These are phyloP conservation scores for Vickermania spadyakhi DNA, from an alignment of 208 protist genomes.

Conservation along the genomic window DNA sequence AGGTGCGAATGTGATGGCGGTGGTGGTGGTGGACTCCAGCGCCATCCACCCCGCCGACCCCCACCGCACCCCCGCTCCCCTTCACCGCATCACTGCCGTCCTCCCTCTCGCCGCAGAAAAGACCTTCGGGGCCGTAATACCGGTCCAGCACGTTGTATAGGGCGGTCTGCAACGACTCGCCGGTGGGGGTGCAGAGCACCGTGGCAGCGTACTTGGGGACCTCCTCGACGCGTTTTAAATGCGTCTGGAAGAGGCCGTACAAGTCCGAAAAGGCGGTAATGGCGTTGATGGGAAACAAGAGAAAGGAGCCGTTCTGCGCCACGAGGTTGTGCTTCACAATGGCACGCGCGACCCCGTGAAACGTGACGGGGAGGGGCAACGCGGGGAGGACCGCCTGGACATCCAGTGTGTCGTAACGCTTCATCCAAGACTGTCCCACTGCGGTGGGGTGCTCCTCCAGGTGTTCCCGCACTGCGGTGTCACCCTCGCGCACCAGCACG, in stretches of 20 bases:
- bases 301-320: slow-evolving; percentile 41
- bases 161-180: slow-evolving; percentile 28
- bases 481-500: slow-evolving; percentile 52
- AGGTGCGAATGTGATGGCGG: not conserved
- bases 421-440: slow-evolving; percentile 51
- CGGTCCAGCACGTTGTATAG: slow-evolving; percentile 57
- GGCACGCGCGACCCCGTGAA: slow-evolving; percentile 47
- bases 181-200: slow-evolving; percentile 59
- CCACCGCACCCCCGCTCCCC: not conserved
- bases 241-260: slow-evolving; percentile 37
- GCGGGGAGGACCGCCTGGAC: not conserved
- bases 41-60: not conserved
- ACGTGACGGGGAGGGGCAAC: slow-evolving; percentile 13
- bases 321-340: slow-evolving; percentile 62
- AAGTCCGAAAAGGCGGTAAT: slow-evolving; percentile 57
- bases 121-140: not conserved
- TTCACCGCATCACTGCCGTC: slow-evolving; percentile 15
- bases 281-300: slow-evolving; percentile 70
- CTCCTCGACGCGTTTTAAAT: slow-evolving; percentile 45
- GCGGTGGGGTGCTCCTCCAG: slow-evolving; percentile 39
- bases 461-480: slow-evolving; percentile 29
- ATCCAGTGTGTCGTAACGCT: slow-evolving; percentile 24
- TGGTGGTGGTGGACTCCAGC: not conserved
- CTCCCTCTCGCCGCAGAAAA: slow-evolving; percentile 13
- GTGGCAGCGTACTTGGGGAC: slow-evolving; percentile 75